phyloP scores from a whole-genome alignment of 495 filamentous ascomycete genomes.

The Parmelia sp. region DNA sequence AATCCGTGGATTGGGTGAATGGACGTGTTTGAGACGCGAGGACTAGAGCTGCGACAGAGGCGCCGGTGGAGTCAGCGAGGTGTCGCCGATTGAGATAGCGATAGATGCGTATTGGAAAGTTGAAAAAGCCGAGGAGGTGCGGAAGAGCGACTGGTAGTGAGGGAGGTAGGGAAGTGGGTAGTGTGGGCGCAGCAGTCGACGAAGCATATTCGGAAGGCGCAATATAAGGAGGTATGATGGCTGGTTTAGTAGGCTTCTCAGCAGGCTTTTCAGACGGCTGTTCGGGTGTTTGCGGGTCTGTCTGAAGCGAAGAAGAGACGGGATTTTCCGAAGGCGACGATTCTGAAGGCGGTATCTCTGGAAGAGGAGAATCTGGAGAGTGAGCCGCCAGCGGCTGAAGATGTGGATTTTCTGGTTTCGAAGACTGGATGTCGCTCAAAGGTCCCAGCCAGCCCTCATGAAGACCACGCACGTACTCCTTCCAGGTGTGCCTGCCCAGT shows the following conservation, averaged over 20 bases:
- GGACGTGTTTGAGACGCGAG: conserved; percentile 55
- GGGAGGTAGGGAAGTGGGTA: conserved; percentile 58
- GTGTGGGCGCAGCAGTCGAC: conserved; percentile 49
- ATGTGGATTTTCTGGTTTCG: not conserved
- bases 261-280: conserved; percentile 43
- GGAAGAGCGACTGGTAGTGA: conserved; percentile 71
- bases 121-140: conserved; percentile 87
- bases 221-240: conserved; percentile 56
- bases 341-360: not conserved
- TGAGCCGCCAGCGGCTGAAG: not conserved
- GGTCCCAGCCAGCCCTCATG: conserved; percentile 97
- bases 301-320: not conserved
- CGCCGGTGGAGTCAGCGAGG: conserved; percentile 80
- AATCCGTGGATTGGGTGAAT: conserved; percentile 27
- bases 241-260: conserved; percentile 48
- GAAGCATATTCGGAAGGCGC: conserved; percentile 59
- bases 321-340: not conserved
- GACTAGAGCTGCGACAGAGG: conserved; percentile 80
- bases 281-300: conserved; percentile 5
- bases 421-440: conserved; percentile 44
- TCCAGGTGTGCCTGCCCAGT: conserved; percentile 91
- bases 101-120: conserved; percentile 78
- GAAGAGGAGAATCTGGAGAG: not conserved
- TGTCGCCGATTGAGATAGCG: conserved; percentile 83
- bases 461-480: conserved; percentile 87